phyloP scores from a whole-genome alignment of 306 rosid species.

The Trifolium subterraneum region DNA sequence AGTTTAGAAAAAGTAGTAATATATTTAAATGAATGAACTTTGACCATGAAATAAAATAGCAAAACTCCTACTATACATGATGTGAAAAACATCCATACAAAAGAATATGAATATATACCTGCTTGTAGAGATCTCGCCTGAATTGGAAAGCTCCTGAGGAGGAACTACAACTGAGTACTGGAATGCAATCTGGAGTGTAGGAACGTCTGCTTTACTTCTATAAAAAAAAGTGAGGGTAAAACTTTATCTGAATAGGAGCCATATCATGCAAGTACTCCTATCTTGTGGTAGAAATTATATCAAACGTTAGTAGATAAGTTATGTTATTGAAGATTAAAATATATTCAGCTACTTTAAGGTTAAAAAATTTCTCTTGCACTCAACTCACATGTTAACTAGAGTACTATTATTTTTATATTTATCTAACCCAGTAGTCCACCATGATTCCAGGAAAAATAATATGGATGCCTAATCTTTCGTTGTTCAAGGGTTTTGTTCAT shows the following conservation, averaged over 20 bases:
- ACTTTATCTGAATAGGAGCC: constrained; percentile 38
- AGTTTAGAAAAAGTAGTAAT: constrained; percentile 4
- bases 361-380: constrained; percentile 24
- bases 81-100: constrained; percentile 33
- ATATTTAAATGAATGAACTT: constrained; percentile 29
- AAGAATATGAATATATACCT: constrained; percentile 58
- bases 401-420: constrained; percentile 26
- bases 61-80: constrained; percentile 30
- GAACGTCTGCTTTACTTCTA: constrained; percentile 79
- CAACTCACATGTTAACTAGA: constrained; percentile 9
- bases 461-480: neutral
- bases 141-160: constrained; percentile 68
- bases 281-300: constrained; percentile 22
- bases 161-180: constrained; percentile 92
- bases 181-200: constrained; percentile 88
- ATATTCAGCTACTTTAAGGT: constrained; percentile 13
- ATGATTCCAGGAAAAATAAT: constrained; percentile 9
- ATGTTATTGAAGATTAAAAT: constrained; percentile 16
- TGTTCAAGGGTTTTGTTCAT: constrained; percentile 22
- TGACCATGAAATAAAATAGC: constrained; percentile 30
- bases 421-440: constrained; percentile 26
- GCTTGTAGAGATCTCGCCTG: constrained; percentile 57
- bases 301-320: constrained; percentile 11
- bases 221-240: constrained; percentile 27
- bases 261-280: constrained; percentile 25